These are phyloP conservation scores for Crithidia thermophila DNA, from an alignment of 208 protist species.

Conservation along the genomic window DNA sequence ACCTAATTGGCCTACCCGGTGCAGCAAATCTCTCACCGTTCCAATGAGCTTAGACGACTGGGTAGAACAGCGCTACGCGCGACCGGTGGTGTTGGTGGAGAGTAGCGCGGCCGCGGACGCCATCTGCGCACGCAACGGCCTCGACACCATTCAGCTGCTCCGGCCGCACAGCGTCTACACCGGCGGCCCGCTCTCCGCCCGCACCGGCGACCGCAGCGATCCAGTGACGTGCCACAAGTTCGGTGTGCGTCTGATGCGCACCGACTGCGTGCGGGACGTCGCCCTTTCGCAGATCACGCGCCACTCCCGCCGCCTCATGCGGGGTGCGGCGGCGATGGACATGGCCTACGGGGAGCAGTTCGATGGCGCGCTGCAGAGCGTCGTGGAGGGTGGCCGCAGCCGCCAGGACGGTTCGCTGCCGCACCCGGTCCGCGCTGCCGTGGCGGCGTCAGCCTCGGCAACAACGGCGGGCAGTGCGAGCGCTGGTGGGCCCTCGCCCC, in stretches of 20 bases:
- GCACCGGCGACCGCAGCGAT: conserved; percentile 59
- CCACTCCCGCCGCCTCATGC: conserved; percentile 48
- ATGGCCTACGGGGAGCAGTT: conserved; percentile 82
- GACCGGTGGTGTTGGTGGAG: conserved; percentile 75
- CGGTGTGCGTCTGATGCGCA: conserved; percentile 72
- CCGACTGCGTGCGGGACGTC: conserved; percentile 60
- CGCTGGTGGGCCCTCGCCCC: conserved; percentile 14
- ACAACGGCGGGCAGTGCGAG: background rate
- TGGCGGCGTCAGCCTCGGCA: background rate
- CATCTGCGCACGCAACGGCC: conserved; percentile 52
- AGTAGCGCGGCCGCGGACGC: conserved; percentile 50
- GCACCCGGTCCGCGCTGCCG: conserved; percentile 6
- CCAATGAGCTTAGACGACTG: conserved; percentile 49
- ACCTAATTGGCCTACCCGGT: too few species aligned
- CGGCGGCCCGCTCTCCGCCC: conserved; percentile 45
- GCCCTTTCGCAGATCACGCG: conserved; percentile 25
- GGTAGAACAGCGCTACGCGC: conserved; percentile 66
- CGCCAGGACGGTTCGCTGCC: conserved; percentile 32
- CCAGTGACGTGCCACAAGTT: conserved; percentile 50
- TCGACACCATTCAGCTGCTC: conserved; percentile 75
- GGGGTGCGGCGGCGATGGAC: conserved; percentile 44
- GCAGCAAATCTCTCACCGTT: too few species aligned
- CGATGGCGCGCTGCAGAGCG: conserved; percentile 47
- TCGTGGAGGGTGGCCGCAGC: conserved; percentile 39
- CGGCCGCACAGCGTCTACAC: conserved; percentile 60